phyloP scores from a whole-genome alignment of 768 basidiomycete genomes.

The Rhodotorula toruloides region DNA sequence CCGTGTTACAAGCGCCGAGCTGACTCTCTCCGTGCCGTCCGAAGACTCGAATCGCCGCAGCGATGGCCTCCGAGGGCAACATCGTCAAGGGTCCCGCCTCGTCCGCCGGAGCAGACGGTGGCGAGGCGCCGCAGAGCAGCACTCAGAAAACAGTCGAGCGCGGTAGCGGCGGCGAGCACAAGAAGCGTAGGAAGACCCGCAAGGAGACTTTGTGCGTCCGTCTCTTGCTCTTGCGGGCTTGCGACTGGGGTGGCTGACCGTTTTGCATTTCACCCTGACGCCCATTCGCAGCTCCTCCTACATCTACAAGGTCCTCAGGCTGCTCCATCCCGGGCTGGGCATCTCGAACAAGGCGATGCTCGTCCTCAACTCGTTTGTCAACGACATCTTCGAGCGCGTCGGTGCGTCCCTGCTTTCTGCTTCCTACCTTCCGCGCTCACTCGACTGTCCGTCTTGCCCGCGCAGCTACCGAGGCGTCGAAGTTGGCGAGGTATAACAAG shows the following conservation, averaged over 20 bases:
- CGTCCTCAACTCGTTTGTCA: slow-evolving; percentile 44
- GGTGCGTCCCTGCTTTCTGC: slow-evolving; percentile 45
- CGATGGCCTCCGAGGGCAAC: slow-evolving; percentile 54
- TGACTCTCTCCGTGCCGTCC: no score
- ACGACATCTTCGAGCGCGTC: slow-evolving; percentile 50
- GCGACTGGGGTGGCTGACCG: neutral
- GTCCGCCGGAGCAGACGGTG: slow-evolving; percentile 15
- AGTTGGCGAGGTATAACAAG: slow-evolving; percentile 95
- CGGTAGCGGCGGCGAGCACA: slow-evolving; percentile 4
- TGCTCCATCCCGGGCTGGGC: slow-evolving; percentile 98
- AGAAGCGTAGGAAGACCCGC: slow-evolving; percentile 33
- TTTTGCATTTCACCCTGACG: neutral
- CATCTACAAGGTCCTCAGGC: slow-evolving; percentile 46
- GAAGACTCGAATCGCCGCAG: neutral
- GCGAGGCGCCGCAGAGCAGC: slow-evolving; percentile 37
- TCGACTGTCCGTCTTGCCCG: no score
- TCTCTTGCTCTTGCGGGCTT: slow-evolving; percentile 42
- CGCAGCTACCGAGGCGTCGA: slow-evolving; percentile 56
- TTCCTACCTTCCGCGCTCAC: no score
- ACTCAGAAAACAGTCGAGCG: slow-evolving; percentile 32
- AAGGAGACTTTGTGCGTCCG: slow-evolving; percentile 63
- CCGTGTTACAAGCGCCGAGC: no score
- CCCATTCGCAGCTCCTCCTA: slow-evolving; percentile 35
- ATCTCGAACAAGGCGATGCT: slow-evolving; percentile 72
- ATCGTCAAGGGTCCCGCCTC: slow-evolving; percentile 52